Conservation (phyloP, 495 filamentous ascomycete genomes). For the Viridothelium virens region DNA sequence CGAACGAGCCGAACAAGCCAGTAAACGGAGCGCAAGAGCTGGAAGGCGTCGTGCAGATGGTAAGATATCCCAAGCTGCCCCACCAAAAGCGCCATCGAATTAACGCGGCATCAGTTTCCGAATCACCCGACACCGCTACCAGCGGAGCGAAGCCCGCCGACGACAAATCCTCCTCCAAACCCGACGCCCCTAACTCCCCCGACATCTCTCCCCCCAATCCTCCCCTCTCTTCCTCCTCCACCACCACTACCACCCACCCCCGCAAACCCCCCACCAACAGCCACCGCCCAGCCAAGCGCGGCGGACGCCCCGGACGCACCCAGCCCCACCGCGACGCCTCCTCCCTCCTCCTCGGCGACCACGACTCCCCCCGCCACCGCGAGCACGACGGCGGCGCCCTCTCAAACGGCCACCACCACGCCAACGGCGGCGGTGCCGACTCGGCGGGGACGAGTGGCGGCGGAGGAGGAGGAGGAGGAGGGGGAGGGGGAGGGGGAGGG, state of each 20-base stretch:
- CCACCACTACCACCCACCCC: constrained; percentile 22
- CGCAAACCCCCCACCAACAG: constrained; percentile 17
- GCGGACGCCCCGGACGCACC: constrained; percentile 75
- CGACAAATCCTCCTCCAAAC: constrained; percentile 15
- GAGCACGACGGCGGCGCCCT: constrained; percentile 33
- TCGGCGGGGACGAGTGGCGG: constrained; percentile 7
- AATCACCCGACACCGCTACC: constrained; percentile 24
- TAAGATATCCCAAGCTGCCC: constrained; percentile 36
- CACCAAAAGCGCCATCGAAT: constrained; percentile 8
- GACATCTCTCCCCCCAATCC: constrained; percentile 15
- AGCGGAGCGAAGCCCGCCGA: constrained; percentile 11
- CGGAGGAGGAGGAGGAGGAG: too few relatives aligned
- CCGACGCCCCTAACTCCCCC: background rate
- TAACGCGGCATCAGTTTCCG: constrained; percentile 4
- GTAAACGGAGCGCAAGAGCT: constrained; percentile 64
- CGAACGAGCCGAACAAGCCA: constrained; percentile 59
- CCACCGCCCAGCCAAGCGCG: constrained; percentile 44
- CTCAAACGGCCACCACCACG: constrained; percentile 44
- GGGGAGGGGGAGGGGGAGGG: constrained; percentile 15
- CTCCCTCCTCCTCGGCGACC: background rate
- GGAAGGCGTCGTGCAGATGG: constrained; percentile 70
- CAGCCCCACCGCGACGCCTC: constrained; percentile 1
- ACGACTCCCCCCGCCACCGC: constrained; percentile 32
- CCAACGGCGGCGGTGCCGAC: constrained; percentile 35
- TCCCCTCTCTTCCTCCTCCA: constrained; percentile 16